These are phyloP conservation scores for Scedosporium minutisporum DNA, from an alignment of 2,329 filamentous ascomycete genomes.

Conservation along the genomic window DNA sequence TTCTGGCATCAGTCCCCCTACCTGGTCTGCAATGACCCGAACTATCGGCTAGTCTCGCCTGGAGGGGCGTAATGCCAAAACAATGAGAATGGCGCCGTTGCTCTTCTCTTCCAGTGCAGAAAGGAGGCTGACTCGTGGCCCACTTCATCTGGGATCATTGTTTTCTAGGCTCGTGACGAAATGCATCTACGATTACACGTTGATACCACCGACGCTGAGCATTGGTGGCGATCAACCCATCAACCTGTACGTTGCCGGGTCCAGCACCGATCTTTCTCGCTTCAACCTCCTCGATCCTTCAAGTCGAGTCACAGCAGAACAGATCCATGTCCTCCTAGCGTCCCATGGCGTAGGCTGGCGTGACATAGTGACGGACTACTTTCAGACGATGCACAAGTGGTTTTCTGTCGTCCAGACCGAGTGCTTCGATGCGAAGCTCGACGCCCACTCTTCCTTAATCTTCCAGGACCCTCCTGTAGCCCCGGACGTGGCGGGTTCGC, in stretches of 20 bases:
- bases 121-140: background rate
- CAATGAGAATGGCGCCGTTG: background rate
- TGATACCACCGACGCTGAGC: conserved; percentile 25
- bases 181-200: conserved; percentile 24
- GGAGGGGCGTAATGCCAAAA: background rate
- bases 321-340: conserved; percentile 28
- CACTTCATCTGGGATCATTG: background rate
- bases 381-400: conserved; percentile 31
- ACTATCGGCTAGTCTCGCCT: background rate
- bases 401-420: conserved; percentile 29
- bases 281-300: conserved; percentile 19
- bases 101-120: background rate
- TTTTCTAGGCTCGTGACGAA: conserved; percentile 12
- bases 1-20: background rate
- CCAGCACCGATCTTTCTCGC: conserved; percentile 11
- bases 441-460: conserved; percentile 1
- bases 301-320: conserved; percentile 23
- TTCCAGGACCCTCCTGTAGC: background rate
- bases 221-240: conserved; percentile 18
- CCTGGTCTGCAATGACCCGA: background rate
- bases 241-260: conserved; percentile 15
- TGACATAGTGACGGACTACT: conserved; percentile 26
- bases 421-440: conserved; percentile 24
- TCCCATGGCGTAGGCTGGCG: conserved; percentile 26
- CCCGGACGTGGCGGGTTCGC: background rate